These are phyloP conservation scores for Coelastrella sp. DNA, from an alignment of 139 green algal species.

Conservation along the genomic window DNA sequence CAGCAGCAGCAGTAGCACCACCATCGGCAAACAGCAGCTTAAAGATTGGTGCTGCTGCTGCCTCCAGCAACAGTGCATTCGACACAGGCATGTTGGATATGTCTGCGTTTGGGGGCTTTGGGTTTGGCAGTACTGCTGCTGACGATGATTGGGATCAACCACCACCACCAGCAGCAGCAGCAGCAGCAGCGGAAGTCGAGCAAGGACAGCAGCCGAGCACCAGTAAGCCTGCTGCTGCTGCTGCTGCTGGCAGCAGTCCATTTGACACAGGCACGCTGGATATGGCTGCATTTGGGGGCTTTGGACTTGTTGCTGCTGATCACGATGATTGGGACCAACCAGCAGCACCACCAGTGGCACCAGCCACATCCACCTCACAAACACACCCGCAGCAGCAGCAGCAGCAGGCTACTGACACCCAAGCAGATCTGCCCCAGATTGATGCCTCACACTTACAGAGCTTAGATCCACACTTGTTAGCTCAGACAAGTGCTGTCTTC, in stretches of 20 bases:
- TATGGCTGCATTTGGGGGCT: slow-evolving; percentile 54
- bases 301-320: neutral
- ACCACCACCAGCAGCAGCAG: slow-evolving; percentile 9
- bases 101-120: slow-evolving; percentile 53
- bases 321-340: neutral
- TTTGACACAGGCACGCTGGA: slow-evolving; percentile 55
- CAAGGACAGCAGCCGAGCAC: neutral
- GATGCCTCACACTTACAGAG: neutral
- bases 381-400: slow-evolving; percentile 30
- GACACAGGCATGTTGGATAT: slow-evolving; percentile 59
- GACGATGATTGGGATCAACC: slow-evolving; percentile 6
- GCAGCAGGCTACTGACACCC: slow-evolving; percentile 36
- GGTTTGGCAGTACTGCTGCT: neutral
- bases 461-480: slow-evolving; percentile 1
- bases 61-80: neutral
- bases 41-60: neutral
- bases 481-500: slow-evolving; percentile 2
- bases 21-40: neutral
- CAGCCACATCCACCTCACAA: neutral
- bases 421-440: neutral
- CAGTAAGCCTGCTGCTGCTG: neutral
- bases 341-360: slow-evolving; percentile 35
- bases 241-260: neutral
- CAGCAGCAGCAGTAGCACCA: slow-evolving; percentile 28
- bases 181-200: slow-evolving; percentile 2